Conservation (phyloP, 1,139 yeast species). For the Saccharomyces uvarum region DNA sequence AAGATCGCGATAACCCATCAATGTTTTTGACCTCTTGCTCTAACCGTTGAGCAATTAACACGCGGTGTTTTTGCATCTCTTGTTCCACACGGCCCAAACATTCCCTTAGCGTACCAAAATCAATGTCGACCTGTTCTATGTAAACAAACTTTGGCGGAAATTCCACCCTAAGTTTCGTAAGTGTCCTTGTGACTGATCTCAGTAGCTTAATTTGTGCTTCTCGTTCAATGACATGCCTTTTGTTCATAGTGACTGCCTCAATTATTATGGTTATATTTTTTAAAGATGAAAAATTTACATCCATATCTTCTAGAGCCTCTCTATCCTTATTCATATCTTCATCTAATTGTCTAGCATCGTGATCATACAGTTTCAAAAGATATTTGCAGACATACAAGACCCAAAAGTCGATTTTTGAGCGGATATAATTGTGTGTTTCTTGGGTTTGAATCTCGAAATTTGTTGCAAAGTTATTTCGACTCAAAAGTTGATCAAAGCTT, state of each 20-base stretch:
- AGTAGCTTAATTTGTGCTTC: not conserved
- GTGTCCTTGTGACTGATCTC: constrained; percentile 9
- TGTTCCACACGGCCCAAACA: constrained; percentile 36
- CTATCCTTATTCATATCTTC: not conserved
- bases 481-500: not conserved
- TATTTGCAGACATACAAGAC: not conserved
- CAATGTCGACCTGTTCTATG: constrained; percentile 56
- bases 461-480: not conserved
- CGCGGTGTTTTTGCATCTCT: constrained; percentile 40
- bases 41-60: constrained; percentile 38
- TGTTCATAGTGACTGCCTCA: not conserved
- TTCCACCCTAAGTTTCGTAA: constrained; percentile 38
- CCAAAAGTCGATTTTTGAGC: not conserved
- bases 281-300: not conserved
- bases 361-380: not conserved
- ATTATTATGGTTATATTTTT: not conserved
- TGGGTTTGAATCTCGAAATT: not conserved
- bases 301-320: constrained; percentile 9
- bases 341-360: not conserved
- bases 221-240: not conserved
- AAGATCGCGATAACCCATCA: constrained; percentile 31
- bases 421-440: not conserved
- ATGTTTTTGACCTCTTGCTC: constrained; percentile 39
- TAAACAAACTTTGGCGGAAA: constrained; percentile 53
- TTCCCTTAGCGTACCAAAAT: constrained; percentile 40